Evolutionary conservation across 2,329 filamentous ascomycete species (phyloP).

Genomic region (Diaporthe vexans): DNA sequence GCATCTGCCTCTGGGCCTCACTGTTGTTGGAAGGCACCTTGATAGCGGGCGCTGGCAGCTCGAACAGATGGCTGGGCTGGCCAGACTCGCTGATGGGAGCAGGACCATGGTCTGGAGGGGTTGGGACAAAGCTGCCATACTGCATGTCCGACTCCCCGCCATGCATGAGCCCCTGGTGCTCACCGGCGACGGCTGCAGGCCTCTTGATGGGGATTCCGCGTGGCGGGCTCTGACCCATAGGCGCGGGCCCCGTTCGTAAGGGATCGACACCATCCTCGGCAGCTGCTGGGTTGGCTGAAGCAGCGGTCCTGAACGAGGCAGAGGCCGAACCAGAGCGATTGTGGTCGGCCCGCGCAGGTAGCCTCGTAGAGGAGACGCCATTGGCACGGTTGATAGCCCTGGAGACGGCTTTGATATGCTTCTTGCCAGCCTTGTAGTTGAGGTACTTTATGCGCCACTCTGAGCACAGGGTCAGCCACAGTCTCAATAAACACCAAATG

Average conservation of each 20-base stretch:
- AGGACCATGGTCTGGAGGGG: slow-evolving; percentile 52
- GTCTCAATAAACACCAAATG: not conserved
- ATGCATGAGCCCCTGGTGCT: slow-evolving; percentile 58
- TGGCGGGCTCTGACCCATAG: slow-evolving; percentile 44
- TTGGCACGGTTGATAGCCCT: slow-evolving; percentile 77
- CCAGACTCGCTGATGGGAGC: slow-evolving; percentile 44
- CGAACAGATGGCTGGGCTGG: slow-evolving; percentile 57
- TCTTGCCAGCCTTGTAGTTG: slow-evolving; percentile 96
- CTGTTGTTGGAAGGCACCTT: slow-evolving; percentile 53
- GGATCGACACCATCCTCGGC: slow-evolving; percentile 41
- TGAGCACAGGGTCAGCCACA: slow-evolving; percentile 48
- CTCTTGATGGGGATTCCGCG: slow-evolving; percentile 45
- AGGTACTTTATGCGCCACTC: slow-evolving; percentile 96
- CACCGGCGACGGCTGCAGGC: slow-evolving; percentile 44
- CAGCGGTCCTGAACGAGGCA: slow-evolving; percentile 42
- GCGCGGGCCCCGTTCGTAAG: slow-evolving; percentile 47
- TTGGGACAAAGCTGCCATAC: slow-evolving; percentile 68
- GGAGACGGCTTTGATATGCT: slow-evolving; percentile 87
- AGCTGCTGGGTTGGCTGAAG: slow-evolving; percentile 45
- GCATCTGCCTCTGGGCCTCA: slow-evolving; percentile 35
- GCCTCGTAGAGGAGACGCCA: slow-evolving; percentile 59
- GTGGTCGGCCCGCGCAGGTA: slow-evolving; percentile 50
- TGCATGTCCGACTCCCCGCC: slow-evolving; percentile 56
- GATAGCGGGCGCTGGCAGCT: slow-evolving; percentile 68
- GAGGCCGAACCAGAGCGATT: slow-evolving; percentile 51